These are phyloP conservation scores for Eimeria necatrix DNA, from an alignment of 169 alveolate species.

Conservation along the genomic window DNA sequence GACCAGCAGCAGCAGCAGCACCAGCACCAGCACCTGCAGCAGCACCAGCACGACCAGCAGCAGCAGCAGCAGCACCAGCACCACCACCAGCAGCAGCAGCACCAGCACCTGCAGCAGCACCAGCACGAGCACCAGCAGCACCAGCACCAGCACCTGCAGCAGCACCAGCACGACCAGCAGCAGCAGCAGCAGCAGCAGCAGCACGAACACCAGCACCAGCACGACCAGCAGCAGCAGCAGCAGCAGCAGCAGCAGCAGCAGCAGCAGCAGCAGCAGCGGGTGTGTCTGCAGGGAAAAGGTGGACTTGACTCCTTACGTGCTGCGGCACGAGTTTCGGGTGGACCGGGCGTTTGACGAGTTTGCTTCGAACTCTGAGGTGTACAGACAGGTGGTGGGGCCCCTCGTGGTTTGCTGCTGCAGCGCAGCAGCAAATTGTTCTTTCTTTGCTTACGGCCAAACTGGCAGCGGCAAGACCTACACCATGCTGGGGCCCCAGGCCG, in stretches of 20 bases:
- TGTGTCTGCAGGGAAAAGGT: conserved; percentile 77
- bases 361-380: conserved; percentile 85
- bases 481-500: conserved; percentile 89
- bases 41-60: too few species aligned
- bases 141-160: neutral
- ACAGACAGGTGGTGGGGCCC: conserved; percentile 85
- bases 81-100: neutral
- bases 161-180: neutral
- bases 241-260: neutral
- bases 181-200: neutral
- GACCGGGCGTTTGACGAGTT: conserved; percentile 89
- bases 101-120: neutral
- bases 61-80: neutral
- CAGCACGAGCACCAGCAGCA: neutral
- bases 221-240: neutral
- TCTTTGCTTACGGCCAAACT: conserved; percentile 94
- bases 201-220: too few species aligned
- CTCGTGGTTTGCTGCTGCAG: conserved; percentile 87
- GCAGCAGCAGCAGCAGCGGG: conserved; percentile 1
- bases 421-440: conserved; percentile 85
- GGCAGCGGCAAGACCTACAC: conserved; percentile 92
- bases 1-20: neutral
- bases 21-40: neutral
- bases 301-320: conserved; percentile 85
- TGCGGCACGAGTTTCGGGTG: conserved; percentile 90